Conservation (phyloP, 805 yeast species). For the Scheffersomyces stipitis region DNA sequence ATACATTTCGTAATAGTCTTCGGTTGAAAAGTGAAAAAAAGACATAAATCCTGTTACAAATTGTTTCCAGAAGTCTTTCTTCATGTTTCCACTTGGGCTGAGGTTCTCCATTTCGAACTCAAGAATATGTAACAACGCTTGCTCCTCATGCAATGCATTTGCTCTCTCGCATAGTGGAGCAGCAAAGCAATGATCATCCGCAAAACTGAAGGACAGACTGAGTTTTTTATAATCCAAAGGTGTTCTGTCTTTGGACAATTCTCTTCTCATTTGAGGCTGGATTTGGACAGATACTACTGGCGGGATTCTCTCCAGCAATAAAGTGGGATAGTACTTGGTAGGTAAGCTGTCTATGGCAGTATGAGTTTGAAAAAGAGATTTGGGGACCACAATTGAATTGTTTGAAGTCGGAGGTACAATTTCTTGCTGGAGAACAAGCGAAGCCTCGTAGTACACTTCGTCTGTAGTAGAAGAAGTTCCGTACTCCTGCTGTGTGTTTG, state of each 20-base stretch:
- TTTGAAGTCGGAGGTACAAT: too few species aligned
- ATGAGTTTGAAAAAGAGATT: too few species aligned
- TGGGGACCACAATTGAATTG: neutral
- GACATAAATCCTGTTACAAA: too few species aligned
- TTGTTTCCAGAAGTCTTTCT: too few species aligned
- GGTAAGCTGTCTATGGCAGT: slow-evolving; percentile 3
- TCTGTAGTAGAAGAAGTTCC: neutral
- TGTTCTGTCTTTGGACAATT: slow-evolving; percentile 7
- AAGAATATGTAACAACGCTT: slow-evolving; percentile 13
- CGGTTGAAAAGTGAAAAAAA: neutral
- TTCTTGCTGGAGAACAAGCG: slow-evolving; percentile 9
- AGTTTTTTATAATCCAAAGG: slow-evolving; percentile 6
- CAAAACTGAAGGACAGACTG: slow-evolving; percentile 3
- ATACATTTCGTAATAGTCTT: slow-evolving; percentile 9
- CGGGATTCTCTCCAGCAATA: slow-evolving; percentile 6
- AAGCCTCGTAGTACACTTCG: slow-evolving; percentile 18
- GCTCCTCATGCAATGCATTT: slow-evolving; percentile 6
- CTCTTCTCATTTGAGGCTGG: slow-evolving; percentile 12
- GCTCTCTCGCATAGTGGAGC: slow-evolving; percentile 18
- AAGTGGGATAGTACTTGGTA: slow-evolving; percentile 8
- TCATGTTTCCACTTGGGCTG: neutral
- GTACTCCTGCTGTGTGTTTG: neutral
- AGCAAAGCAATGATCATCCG: too few species aligned
- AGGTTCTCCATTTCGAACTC: slow-evolving; percentile 12
- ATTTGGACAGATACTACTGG: slow-evolving; percentile 9